Evolutionary conservation across 768 basidiomycete genomes (phyloP), one percentile per base, ranked within the genome.

Genomic region (Leccinellum rugosiceps): DNA sequence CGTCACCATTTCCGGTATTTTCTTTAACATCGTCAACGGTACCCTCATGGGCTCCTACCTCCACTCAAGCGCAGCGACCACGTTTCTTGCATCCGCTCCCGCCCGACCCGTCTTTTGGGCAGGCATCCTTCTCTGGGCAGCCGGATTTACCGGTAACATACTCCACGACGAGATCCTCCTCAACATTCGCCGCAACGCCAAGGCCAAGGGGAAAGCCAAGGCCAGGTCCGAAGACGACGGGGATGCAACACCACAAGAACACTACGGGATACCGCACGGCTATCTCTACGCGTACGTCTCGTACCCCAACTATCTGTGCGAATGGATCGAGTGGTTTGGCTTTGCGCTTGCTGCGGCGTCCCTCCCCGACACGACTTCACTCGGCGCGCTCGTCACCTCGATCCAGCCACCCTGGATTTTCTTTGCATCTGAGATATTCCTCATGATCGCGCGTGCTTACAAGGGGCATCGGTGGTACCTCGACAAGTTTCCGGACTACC

Each of bases 311-410:
- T 98, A 98, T 75, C 75, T 93, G 19, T 93, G 88, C 73, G 96
- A 98, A 69, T 98, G 96, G 96, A 57, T 88, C 55, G 96, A 98
- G 73, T 98, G 95, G 94, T 62, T 84, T 10, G 93, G 90, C 8
- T 98, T 88, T 70, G 88, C 92, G 2, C 69, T 97, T 38, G 90
- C 91, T 6, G 82, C 90, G 4, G 75, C 83, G 6, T 83, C 86
- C 1, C 8, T 78, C 1, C 83, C 80, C 19, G 53, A 48, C 58
- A 19, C 52, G 66, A 57, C 66, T 47, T 67, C 75, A 8, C 49
- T 63, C 5, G 78, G 80, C 43, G 70, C 74, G 0, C 78, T 80
- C 13, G 69, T 75, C 38, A 71, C 83, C 14, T 77, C 83, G 1
- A 44, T 63, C n/a, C 72, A 73, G 7, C 91, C 94, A 0, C 90